phyloP scores from a whole-genome alignment of 75 land plant genomes.

The Pinus tabuliformis region DNA sequence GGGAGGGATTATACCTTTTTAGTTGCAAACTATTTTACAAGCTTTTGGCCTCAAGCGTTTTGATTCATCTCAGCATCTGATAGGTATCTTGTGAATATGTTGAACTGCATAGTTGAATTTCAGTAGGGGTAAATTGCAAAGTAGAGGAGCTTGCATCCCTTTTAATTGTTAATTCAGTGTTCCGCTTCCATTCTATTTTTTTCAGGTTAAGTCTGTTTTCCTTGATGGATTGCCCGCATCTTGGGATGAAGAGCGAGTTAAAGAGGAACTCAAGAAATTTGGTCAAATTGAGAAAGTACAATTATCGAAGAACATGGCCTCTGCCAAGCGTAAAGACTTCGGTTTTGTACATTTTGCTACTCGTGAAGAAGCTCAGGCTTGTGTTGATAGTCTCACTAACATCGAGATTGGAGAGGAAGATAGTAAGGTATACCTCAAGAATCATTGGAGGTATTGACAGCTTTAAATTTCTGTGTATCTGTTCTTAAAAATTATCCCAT shows the following conservation, averaged over 20 bases:
- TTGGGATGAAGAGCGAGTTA: constrained; percentile 64
- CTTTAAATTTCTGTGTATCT: background rate
- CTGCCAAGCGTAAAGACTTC: constrained; percentile 55
- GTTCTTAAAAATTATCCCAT: background rate
- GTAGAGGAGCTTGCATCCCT: too few relatives aligned
- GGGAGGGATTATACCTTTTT: too few relatives aligned
- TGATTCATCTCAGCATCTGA: too few relatives aligned
- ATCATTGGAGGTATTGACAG: background rate
- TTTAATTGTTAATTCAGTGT: too few relatives aligned
- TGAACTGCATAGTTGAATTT: background rate
- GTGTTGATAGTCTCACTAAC: constrained; percentile 48
- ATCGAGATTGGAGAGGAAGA: constrained; percentile 49
- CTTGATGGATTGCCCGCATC: constrained; percentile 45
- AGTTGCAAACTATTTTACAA: too few relatives aligned
- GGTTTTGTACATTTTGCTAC: constrained; percentile 46
- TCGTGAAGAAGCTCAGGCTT: constrained; percentile 51
- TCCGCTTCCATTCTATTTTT: background rate
- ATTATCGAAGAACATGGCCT: constrained; percentile 36
- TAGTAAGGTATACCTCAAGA: constrained; percentile 27
- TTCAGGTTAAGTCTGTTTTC: constrained; percentile 66
- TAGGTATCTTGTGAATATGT: background rate
- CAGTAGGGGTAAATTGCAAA: too few relatives aligned
- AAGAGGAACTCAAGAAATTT: constrained; percentile 35
- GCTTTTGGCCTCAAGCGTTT: too few relatives aligned
- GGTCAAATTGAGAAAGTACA: constrained; percentile 56